Base-by-base conservation (phyloP, 371 early-diverging fungal genomes). In the Umbelopsis sp. region DNA sequence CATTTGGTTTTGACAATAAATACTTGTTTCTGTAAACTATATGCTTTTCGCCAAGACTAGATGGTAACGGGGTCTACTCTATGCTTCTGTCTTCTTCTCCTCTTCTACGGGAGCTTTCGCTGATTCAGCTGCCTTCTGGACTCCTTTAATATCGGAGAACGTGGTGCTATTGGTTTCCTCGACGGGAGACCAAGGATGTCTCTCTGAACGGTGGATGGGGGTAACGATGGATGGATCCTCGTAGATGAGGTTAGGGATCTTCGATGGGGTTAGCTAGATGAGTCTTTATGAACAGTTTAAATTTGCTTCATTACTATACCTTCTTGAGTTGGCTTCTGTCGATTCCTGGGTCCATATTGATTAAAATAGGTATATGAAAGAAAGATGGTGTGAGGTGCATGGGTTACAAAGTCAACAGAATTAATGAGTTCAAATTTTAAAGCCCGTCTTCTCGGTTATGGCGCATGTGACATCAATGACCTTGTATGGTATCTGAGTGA, bases 301-400 rank as follows among this genome's bases (percentile, higher is more conserved):
- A 1, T 57, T 0, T 29, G 12, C 3, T 18, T 4, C 3, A 12
- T 18, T 37, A 57, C 0, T 35, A 18, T 18, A 57, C 57, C 62
- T 63, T 63, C 63, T 67, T 45, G 16, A 46, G 35, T 45, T 29
- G 25, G 12, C 53, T n/a, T 24, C 63, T 20, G 38, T 22, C 66
- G 52, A 24, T 63, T 53, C 35, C 64, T 18, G 11, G 52, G 44
- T 38, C 68, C 46, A 50, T 72, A 74, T 51, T 76, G 71, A 18
- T 50, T 51, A 48, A 52, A 44, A 65, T 16, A 22, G 29, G 41
- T 20, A 44, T 57, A 41, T 0, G 29, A 24, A 45, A 25, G 20
- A 22, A 41, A 12, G 16, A 37, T 32, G 9, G 35, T 7, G 11
- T 32, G 57, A 35, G 18, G 57, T 11, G 57, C 37, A 48, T 1